Base-by-base conservation (phyloP, 306 rosid genomes). In the Prosopis cineraria region DNA sequence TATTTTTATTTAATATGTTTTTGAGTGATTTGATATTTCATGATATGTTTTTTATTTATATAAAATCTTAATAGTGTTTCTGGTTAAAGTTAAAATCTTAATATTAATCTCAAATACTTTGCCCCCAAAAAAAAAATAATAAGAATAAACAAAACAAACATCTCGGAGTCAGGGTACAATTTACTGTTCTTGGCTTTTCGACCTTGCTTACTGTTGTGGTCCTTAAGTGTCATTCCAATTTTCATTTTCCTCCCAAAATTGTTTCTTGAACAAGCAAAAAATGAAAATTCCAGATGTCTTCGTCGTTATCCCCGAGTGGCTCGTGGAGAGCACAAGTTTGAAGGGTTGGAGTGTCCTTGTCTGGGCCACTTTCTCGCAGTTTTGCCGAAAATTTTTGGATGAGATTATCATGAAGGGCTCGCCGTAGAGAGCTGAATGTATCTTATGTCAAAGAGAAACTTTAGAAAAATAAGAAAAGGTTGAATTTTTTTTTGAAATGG, bases 311-410 rank as follows among this genome's bases (percentile, higher is more conserved):
- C 27, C 31, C 33, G 45, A 20, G 43, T 41, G 67, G 80, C 74
- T 77, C 74, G 80, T 77, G 80, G 74, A 52, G 13, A n/a, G 68
- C 80, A 77, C 80, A 52, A 67, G 80, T 37, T 65, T 65, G 73
- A 37, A 17, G 72, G 65, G 63, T 48, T 45, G 31, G 59, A 39
- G 34, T 62, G 43, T 64, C 72, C 24, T 25, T 77, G 37, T 53
- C n/a, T 9, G 30, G 22, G 22, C 55, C 53, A 77, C 56, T 67
- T n/a, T 16, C 67, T 45, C 20, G 4, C 48, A 7, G 39, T 44
- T 29, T 10, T 37, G 48, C 34, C 8, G 1, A 43, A 41, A 27
- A 40, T 1, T 34, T 73, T 40, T 67, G 72, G 72, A 13, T 75
- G 36, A 64, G 62, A 43, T 75, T 47, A 63, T 22, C 37, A 4